These are phyloP conservation scores for Camellia lanceoleosa DNA, from an alignment of 148 eudicot genomes.

Conservation along the genomic window DNA sequence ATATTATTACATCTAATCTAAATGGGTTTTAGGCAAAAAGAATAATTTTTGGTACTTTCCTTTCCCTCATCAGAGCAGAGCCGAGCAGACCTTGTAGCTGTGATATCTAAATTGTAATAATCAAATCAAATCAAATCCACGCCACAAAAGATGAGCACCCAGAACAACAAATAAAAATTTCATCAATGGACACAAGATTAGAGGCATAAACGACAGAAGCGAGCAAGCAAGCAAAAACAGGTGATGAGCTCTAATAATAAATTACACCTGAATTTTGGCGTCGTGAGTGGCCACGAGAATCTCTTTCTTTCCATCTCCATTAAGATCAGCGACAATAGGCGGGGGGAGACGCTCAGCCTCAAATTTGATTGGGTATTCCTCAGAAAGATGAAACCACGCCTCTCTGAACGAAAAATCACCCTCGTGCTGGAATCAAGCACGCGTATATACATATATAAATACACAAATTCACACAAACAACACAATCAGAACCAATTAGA, in stretches of 20 bases:
- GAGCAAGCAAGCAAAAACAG: background rate
- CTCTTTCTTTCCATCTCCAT: constrained; percentile 86
- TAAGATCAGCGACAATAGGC: constrained; percentile 86
- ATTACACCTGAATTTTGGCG: constrained; percentile 83
- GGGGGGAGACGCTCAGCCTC: constrained; percentile 97
- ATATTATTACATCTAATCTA: too few species aligned
- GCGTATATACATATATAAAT: background rate
- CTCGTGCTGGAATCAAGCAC: constrained; percentile 55
- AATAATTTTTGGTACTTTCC: background rate
- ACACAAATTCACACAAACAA: background rate
- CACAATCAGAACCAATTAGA: background rate
- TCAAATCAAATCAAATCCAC: background rate
- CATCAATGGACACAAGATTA: background rate
- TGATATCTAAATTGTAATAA: background rate
- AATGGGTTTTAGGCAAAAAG: background rate
- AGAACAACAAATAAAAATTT: background rate
- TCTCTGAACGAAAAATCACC: constrained; percentile 95
- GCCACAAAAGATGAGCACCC: background rate
- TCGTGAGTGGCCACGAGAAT: constrained; percentile 89
- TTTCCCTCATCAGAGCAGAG: background rate
- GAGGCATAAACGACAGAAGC: background rate
- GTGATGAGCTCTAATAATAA: background rate
- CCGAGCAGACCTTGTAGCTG: background rate
- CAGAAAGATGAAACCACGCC: constrained; percentile 90
- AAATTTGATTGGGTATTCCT: constrained; percentile 87